phyloP scores from a whole-genome alignment of 1,284 basidiomycete genomes.

The Paramarasmius palmivorus region DNA sequence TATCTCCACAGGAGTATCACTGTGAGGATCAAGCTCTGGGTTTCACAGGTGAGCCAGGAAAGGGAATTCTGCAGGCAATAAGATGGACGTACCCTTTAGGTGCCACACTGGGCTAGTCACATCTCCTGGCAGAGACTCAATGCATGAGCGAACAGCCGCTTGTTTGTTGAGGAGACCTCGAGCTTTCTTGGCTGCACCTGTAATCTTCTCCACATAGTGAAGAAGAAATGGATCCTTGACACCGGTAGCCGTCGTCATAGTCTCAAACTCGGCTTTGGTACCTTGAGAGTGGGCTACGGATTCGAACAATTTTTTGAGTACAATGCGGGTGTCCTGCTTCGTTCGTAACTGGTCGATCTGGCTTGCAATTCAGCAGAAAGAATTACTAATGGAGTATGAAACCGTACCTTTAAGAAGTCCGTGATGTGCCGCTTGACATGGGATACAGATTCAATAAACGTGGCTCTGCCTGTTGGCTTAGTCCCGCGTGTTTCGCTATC shows the following conservation, averaged over 20 bases:
- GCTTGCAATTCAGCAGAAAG: no score
- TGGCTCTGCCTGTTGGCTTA: no score
- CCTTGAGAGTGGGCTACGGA: neutral
- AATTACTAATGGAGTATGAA: no score
- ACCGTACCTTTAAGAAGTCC: neutral
- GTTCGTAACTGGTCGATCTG: neutral
- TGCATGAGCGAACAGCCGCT: neutral
- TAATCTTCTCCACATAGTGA: constrained; percentile 2
- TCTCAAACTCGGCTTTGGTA: neutral
- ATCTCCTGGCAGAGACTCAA: constrained; percentile 1
- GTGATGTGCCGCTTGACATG: neutral
- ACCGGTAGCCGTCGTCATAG: constrained; percentile 2
- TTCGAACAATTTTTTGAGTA: neutral
- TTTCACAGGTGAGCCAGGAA: no score
- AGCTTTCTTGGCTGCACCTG: neutral
- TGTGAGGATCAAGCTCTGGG: constrained; percentile 7
- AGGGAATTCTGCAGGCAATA: neutral
- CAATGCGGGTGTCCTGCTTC: neutral
- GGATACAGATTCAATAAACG: no score
- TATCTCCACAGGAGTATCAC: constrained; percentile 12
- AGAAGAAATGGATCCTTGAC: constrained; percentile 12
- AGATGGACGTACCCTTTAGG: neutral
- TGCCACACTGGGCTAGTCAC: constrained; percentile 11
- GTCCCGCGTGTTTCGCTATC: no score
- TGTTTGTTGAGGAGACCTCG: neutral